phyloP scores from a whole-genome alignment of 1,284 basidiomycete genomes.

The Phlebopus sp. region DNA sequence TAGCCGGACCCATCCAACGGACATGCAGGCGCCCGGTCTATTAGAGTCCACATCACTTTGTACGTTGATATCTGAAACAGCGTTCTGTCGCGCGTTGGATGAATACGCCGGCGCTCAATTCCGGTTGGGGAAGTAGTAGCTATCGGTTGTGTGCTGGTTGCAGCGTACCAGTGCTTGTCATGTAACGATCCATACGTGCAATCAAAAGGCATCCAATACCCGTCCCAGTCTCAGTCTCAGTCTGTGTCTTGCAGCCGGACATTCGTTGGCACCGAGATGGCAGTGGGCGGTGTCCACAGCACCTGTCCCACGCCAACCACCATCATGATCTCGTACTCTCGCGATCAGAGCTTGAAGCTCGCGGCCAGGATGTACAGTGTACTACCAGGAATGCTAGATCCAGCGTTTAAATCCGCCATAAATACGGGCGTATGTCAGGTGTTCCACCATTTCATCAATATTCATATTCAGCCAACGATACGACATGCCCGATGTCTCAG shows the following conservation, averaged over 20 bases:
- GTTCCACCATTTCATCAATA: no score
- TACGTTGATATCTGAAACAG: constrained; percentile 44
- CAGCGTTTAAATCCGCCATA: not conserved
- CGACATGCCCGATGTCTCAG: constrained; percentile 14
- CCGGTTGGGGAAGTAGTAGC: constrained; percentile 63
- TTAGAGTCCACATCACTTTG: not conserved
- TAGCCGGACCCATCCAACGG: constrained; percentile 26
- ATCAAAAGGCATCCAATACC: not conserved
- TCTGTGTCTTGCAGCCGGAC: no score
- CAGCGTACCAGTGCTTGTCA: constrained; percentile 3
- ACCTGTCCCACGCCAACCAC: not conserved
- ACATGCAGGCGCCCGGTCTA: not conserved
- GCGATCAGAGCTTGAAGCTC: no score
- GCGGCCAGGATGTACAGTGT: no score
- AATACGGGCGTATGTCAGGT: constrained; percentile 1
- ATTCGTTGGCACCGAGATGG: no score
- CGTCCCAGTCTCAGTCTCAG: no score
- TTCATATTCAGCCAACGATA: not conserved
- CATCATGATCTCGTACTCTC: no score
- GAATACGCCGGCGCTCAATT: constrained; percentile 68
- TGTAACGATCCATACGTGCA: not conserved
- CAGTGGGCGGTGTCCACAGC: not conserved
- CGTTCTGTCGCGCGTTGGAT: constrained; percentile 66
- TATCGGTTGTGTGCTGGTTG: not conserved
- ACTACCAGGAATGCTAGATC: no score